phyloP scores from a whole-genome alignment of 106 monocot species.

The Phalaenopsis equestris region DNA sequence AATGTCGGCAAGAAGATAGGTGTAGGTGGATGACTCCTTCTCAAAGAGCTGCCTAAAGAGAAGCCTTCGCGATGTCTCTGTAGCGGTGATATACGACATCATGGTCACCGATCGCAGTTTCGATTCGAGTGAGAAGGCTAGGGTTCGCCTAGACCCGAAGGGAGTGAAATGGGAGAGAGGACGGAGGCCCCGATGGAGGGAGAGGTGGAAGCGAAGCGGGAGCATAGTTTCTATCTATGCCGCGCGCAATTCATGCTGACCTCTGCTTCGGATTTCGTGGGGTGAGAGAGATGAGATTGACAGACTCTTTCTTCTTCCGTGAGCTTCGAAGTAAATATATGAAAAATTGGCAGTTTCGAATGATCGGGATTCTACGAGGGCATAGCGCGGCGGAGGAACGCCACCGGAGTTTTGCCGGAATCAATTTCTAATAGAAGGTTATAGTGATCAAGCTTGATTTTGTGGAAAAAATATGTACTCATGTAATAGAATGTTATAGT shows the following conservation, averaged over 20 bases:
- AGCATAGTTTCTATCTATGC: neutral
- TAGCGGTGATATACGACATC: slow-evolving; percentile 4
- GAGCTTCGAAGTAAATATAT: too few relatives aligned
- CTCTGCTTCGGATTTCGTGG: neutral
- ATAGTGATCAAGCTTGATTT: too few relatives aligned
- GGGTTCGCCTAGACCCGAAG: neutral
- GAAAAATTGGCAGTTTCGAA: too few relatives aligned
- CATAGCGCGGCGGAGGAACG: too few relatives aligned
- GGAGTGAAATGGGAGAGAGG: neutral
- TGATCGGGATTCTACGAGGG: too few relatives aligned
- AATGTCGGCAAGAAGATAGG: slow-evolving; percentile 81
- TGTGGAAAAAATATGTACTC: too few relatives aligned
- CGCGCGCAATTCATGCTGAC: neutral
- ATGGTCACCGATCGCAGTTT: neutral
- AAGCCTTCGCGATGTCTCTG: slow-evolving; percentile 25
- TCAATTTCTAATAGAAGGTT: too few relatives aligned
- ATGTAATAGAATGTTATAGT: too few relatives aligned
- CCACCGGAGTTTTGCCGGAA: too few relatives aligned
- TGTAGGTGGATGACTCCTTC: slow-evolving; percentile 89
- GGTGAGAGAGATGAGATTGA: neutral
- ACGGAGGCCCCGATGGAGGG: neutral
- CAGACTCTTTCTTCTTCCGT: too few relatives aligned
- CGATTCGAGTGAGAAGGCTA: neutral
- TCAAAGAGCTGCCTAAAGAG: slow-evolving; percentile 90
- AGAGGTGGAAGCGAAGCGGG: neutral